Percentiles rank a stretch among this genome's conserved stretches.
phyloP scores from a whole-genome alignment of 768 basidiomycete genomes.

The Mycena alexandri region DNA sequence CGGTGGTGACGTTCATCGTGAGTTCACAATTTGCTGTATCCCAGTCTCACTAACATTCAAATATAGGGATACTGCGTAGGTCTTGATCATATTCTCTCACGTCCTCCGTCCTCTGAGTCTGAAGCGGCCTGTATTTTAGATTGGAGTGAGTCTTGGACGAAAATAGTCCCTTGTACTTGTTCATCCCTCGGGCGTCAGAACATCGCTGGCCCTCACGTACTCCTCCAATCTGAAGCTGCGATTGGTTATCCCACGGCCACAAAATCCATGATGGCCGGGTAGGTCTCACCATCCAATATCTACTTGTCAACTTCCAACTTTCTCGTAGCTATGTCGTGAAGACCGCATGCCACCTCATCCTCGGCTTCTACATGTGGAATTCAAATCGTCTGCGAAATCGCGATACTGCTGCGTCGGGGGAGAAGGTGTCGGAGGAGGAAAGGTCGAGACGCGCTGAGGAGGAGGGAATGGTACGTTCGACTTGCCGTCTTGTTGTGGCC shows the following conservation, averaged over 20 bases:
- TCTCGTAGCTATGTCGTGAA: conserved; percentile 30
- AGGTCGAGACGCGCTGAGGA: conserved; percentile 35
- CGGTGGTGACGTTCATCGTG: conserved; percentile 45
- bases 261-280: conserved; percentile 45
- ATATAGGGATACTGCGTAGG: conserved; percentile 27
- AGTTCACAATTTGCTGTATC: background rate
- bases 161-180: conserved; percentile 3
- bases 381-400: conserved; percentile 45
- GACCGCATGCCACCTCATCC: conserved; percentile 39
- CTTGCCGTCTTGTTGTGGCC: background rate
- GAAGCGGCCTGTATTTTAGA: background rate
- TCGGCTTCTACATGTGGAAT: conserved; percentile 48
- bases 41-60: background rate
- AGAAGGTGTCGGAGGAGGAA: conserved; percentile 31
- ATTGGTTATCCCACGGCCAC: conserved; percentile 43
- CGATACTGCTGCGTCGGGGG: conserved; percentile 28
- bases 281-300: conserved; percentile 22
- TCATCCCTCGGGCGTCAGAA: conserved; percentile 25
- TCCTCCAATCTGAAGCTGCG: conserved; percentile 30
- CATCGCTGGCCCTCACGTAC: conserved; percentile 35
- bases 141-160: background rate
- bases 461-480: conserved; percentile 38
- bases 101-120: background rate
- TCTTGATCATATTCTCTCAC: background rate
- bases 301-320: background rate